Base-by-base conservation (phyloP, 805 yeast genomes). In the Yarrowia sp. region DNA sequence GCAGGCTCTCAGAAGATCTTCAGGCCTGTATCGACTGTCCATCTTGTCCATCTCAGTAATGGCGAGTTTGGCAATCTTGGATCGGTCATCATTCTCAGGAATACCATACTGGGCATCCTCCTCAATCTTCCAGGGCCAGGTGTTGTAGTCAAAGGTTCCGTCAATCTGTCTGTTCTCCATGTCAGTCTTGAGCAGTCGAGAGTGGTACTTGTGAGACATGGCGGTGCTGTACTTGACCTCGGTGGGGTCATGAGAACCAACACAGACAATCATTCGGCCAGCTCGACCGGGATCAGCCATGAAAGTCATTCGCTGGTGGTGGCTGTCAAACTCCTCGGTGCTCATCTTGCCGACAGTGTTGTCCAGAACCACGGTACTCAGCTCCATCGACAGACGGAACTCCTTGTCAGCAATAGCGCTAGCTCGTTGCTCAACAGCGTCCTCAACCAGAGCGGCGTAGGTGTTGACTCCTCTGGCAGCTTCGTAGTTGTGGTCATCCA, bases 371-470 rank as follows among this genome's bases (percentile, higher is more conserved):
- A 78, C 76, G 15, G 79, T 76, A 79, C 89, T 81, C 1, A 90
- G 75, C 11, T 80, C 76, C 71, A 89, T 73, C 8, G 91, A 86
- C 35, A 83, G 75, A 70, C 82, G 83, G 75, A 91, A 89, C 76
- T 91, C 96, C 19, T 77, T 77, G 40, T 88, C 86, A 0, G 92
- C 96, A 66, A 89, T 81, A 58, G 74, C 74, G 0, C 83, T 71
- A 1, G 87, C 84, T 11, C 67, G 67, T 11, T 19, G 22, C 32
- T 63, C 67, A 11, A 63, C 67, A 4, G 50, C 67, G 9, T 63
- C 67, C 7, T 63, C 56, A 19, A 63, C 67, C 1, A 63, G 26
- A 26, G 46, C 36, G 3, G 45, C 56, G 16, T 12, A 63, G 3
- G 48, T 26, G 48, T 63, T 63, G 14, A 41, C 22, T 1, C 67